Percentiles rank a stretch among this genome's conserved stretches.
Conservation (phyloP, 257 asterid species). For the Perilla frutescens region DNA sequence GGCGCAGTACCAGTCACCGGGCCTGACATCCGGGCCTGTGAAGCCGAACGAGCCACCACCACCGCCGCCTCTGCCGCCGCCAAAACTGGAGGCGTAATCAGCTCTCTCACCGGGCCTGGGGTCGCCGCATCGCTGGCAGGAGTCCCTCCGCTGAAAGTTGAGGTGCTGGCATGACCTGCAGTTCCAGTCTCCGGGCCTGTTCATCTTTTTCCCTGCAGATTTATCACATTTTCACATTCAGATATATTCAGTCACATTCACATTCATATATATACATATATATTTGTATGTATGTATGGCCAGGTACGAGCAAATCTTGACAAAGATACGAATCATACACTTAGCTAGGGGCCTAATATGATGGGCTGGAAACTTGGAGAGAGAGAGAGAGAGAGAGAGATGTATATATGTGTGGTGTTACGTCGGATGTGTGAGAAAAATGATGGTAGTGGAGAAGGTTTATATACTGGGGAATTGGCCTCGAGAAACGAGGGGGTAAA, state of each 20-base stretch:
- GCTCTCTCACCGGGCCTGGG: slow-evolving; percentile 65
- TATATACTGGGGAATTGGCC: slow-evolving; percentile 56
- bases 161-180: slow-evolving; percentile 96
- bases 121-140: slow-evolving; percentile 95
- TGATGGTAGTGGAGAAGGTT: slow-evolving; percentile 45
- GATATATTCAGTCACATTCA: neutral
- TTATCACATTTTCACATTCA: neutral
- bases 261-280: no score
- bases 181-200: slow-evolving; percentile 99
- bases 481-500: slow-evolving; percentile 55
- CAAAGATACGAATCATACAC: neutral
- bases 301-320: neutral
- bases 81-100: slow-evolving; percentile 48
- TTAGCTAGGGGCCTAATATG: neutral
- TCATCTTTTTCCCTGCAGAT: slow-evolving; percentile 48
- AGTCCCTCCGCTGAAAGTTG: slow-evolving; percentile 92
- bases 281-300: no score
- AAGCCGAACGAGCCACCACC: slow-evolving; percentile 42
- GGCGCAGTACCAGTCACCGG: slow-evolving; percentile 97
- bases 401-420: no score
- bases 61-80: slow-evolving; percentile 52
- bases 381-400: slow-evolving; percentile 3
- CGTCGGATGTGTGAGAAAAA: slow-evolving; percentile 40
- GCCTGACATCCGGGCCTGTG: slow-evolving; percentile 97
- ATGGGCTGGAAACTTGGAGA: neutral